phyloP scores from a whole-genome alignment of 495 filamentous ascomycete genomes.

The Friedmanniomyces endolithicus region DNA sequence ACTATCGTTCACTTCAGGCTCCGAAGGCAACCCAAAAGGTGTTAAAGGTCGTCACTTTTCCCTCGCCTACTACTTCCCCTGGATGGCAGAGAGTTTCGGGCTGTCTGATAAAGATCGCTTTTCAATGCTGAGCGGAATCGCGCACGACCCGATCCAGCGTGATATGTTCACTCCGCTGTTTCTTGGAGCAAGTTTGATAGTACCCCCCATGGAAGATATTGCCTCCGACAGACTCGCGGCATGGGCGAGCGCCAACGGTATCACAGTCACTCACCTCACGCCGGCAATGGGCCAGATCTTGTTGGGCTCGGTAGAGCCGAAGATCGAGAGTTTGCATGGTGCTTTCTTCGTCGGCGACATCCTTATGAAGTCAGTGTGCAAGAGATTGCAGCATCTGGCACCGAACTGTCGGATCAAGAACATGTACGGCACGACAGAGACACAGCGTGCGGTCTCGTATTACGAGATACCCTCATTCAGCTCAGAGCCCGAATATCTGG shows the following conservation, averaged over 20 bases:
- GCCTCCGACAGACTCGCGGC: slow-evolving; percentile 78
- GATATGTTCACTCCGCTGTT: slow-evolving; percentile 94
- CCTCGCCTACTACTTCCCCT: slow-evolving; percentile 75
- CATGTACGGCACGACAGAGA: slow-evolving; percentile 91
- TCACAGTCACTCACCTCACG: slow-evolving; percentile 82
- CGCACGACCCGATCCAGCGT: slow-evolving; percentile 82
- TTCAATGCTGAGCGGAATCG: slow-evolving; percentile 69
- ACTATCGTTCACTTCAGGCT: slow-evolving; percentile 73
- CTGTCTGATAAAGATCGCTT: slow-evolving; percentile 66
- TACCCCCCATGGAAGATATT: slow-evolving; percentile 76
- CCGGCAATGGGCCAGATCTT: slow-evolving; percentile 96
- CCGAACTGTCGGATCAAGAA: slow-evolving; percentile 71
- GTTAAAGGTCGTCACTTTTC: slow-evolving; percentile 82
- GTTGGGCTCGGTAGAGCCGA: slow-evolving; percentile 55
- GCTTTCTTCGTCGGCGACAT: slow-evolving; percentile 94
- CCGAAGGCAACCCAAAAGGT: slow-evolving; percentile 75
- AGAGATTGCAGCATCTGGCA: slow-evolving; percentile 63
- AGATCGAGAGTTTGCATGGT: slow-evolving; percentile 44
- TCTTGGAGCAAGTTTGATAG: slow-evolving; percentile 67
- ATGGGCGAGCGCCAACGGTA: slow-evolving; percentile 72
- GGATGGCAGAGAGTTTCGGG: slow-evolving; percentile 79
- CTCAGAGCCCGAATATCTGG: slow-evolving; percentile 54
- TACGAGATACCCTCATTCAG: slow-evolving; percentile 66
- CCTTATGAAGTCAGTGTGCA: slow-evolving; percentile 75
- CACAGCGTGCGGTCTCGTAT: slow-evolving; percentile 74